Conservation (phyloP, 2,329 filamentous ascomycete genomes). For the Simplicillium aogashimaense region DNA sequence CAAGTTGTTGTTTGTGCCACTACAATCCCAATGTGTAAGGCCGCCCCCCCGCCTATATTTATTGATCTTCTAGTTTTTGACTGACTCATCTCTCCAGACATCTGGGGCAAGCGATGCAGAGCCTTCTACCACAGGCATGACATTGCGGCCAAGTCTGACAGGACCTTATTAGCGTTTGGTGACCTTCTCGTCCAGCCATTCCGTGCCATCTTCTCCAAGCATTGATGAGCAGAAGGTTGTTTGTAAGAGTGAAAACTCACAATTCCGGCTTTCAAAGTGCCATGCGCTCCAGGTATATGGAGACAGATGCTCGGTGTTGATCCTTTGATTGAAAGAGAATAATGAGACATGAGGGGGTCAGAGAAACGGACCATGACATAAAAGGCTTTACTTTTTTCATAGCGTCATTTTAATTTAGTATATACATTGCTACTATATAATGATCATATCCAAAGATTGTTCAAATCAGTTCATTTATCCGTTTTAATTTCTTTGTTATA, state of each 20-base stretch:
- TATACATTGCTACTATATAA: no score
- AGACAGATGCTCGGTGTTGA: no score
- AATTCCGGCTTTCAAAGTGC: no score
- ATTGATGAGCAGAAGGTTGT: no score
- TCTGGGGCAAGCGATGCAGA: slow-evolving; percentile 69
- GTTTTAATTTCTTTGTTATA: neutral
- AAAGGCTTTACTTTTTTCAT: slow-evolving; percentile 5
- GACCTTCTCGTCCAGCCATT: slow-evolving; percentile 1
- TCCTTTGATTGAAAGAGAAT: no score
- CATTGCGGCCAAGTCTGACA: slow-evolving; percentile 22
- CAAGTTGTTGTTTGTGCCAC: slow-evolving; percentile 68
- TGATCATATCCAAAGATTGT: no score
- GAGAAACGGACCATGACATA: neutral
- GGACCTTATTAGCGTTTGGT: neutral
- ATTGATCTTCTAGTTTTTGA: neutral
- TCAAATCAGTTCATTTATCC: neutral
- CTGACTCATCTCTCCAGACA: slow-evolving; percentile 36
- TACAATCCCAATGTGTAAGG: slow-evolving; percentile 72
- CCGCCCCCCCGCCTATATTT: neutral
- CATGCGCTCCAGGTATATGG: no score
- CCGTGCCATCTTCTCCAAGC: no score
- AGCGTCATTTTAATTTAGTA: no score
- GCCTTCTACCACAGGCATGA: slow-evolving; percentile 69
- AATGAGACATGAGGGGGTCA: no score
- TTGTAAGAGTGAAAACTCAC: no score